Base-by-base conservation (phyloP, 129 eudicot genomes). In the Rutidosis leptorrhynchoides region DNA sequence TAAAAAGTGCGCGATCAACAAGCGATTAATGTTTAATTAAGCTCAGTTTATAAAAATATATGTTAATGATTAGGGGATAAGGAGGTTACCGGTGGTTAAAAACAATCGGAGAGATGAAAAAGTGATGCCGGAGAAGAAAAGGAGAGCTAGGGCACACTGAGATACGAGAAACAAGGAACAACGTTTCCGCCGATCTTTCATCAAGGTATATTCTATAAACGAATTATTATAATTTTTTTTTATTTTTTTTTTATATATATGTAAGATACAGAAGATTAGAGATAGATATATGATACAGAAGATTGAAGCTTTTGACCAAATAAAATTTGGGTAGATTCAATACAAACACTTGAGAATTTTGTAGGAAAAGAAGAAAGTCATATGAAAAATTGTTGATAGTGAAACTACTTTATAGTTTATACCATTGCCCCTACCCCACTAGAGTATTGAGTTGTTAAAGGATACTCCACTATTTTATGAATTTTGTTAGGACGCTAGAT, bases 161-260 rank as follows among this genome's bases (percentile, higher is more conserved):
- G 64, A 74, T 63, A 80, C 17, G 61, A 74, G 62, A 25, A 60
- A 11, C 45, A 71, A 35, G 4, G 53, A 27, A 19, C 65, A 59
- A 57, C 86, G 93, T 75, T 80, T 86, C 63, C 72, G 83, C 33
- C 84, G 88, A 58, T 82, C 85, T 68, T 77, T 79, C 87, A 82
- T 82, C 63, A 58, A 71, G 67, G 51, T 55, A 54, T 58, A 62
- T 26, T 23, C 27, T 53, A 26, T 5, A 45, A 49, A 0, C 45
- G 45, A 37, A 37, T 37, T 49, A 0, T 49, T 46, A 46, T 5
- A 4, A 16, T 0, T 16, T 17, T n/a, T 46, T 26, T 25, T n/a
- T n/a, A n/a, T n/a, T n/a, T n/a, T n/a, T n/a, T n/a, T n/a, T n/a
- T n/a, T n/a, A n/a, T n/a, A 14, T 11, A 11, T 2, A 14, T 2